phyloP scores from a whole-genome alignment of 371 early-diverging fungal genomes.

The Syncephalastrum monosporum region DNA sequence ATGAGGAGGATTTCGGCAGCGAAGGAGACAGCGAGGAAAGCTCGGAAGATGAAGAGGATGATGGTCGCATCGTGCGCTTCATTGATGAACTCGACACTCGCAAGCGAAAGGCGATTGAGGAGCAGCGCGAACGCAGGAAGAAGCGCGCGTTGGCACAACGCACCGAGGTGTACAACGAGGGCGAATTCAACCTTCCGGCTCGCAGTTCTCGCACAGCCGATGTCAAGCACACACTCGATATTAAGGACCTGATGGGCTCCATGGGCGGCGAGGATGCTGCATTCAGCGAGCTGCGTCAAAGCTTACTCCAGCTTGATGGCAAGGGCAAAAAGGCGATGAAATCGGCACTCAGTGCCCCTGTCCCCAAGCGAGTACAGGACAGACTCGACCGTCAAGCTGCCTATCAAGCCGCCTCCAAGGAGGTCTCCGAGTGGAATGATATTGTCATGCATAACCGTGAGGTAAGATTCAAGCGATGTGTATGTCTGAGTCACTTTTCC shows the following conservation, averaged over 20 bases:
- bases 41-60: constrained; percentile 38
- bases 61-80: constrained; percentile 37
- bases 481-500: neutral
- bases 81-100: constrained; percentile 47
- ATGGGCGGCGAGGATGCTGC: constrained; percentile 55
- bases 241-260: constrained; percentile 74
- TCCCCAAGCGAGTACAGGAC: constrained; percentile 82
- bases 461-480: constrained; percentile 9
- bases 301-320: constrained; percentile 58
- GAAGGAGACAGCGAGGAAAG: constrained; percentile 35
- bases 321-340: constrained; percentile 46
- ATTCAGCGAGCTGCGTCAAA: constrained; percentile 63
- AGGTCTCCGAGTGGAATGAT: constrained; percentile 82
- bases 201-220: constrained; percentile 31
- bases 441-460: constrained; percentile 81
- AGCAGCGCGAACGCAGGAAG: constrained; percentile 31
- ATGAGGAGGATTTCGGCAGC: constrained; percentile 17
- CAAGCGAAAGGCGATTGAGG: constrained; percentile 47
- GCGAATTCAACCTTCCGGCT: constrained; percentile 72
- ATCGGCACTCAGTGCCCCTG: constrained; percentile 72
- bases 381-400: constrained; percentile 85
- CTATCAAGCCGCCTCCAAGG: constrained; percentile 74
- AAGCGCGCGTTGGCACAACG: constrained; percentile 55
- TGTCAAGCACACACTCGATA: constrained; percentile 59
- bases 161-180: constrained; percentile 75